These are phyloP conservation scores for Fusarium sp. DNA, from an alignment of 2,329 filamentous ascomycete species.

Conservation along the genomic window DNA sequence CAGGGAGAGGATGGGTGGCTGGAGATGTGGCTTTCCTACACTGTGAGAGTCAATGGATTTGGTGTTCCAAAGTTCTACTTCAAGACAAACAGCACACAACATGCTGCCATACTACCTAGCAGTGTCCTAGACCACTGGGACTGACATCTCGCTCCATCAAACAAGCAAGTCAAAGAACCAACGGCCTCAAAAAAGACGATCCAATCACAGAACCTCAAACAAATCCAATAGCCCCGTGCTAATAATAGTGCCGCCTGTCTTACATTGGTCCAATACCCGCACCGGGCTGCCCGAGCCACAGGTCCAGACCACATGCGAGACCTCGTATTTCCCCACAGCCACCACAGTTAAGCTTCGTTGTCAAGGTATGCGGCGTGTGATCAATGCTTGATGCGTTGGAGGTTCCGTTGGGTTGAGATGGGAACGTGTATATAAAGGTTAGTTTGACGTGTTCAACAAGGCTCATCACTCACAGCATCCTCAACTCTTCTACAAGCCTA, in stretches of 20 bases:
- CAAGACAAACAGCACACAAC: background rate
- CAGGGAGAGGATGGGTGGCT: background rate
- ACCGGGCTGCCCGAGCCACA: background rate
- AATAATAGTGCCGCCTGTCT: background rate
- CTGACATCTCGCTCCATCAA: background rate
- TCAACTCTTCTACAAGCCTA: background rate
- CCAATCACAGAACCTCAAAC: background rate
- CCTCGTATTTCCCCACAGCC: background rate
- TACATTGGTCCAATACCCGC: background rate
- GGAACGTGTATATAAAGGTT: slow-evolving; percentile 25
- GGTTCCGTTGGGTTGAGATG: background rate
- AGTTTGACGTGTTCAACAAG: background rate
- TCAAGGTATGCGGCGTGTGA: background rate
- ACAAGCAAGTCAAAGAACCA: background rate
- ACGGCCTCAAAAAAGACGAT: background rate
- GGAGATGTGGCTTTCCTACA: background rate
- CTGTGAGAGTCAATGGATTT: background rate
- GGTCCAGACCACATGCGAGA: background rate
- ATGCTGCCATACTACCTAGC: background rate
- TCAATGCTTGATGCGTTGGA: background rate
- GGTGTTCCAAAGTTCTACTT: background rate
- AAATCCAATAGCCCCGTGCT: background rate
- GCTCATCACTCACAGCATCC: background rate
- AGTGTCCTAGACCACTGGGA: background rate
- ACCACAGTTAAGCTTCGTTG: background rate